These are phyloP conservation scores for Thuja plicata DNA, from an alignment of 83 land plant species.

Conservation along the genomic window DNA sequence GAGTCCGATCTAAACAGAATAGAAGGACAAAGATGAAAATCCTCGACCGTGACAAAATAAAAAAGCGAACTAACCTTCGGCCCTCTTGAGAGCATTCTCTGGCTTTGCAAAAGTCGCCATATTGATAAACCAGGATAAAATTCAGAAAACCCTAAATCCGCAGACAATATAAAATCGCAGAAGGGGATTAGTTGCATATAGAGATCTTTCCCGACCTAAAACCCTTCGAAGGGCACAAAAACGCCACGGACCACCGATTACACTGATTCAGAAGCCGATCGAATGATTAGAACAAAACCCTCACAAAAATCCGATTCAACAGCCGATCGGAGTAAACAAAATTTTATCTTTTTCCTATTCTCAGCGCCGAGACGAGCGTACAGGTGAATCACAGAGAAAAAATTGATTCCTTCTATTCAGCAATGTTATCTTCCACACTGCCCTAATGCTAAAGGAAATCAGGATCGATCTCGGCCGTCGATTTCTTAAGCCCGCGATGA, in stretches of 20 bases:
- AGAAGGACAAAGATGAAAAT: neutral
- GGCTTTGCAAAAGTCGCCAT: constrained; percentile 92
- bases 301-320: neutral
- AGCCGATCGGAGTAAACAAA: neutral
- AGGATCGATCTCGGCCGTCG: neutral
- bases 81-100: constrained; percentile 89
- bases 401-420: neutral
- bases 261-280: neutral
- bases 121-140: constrained; percentile 14
- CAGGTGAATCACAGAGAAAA: neutral
- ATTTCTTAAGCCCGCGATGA: neutral
- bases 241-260: neutral
- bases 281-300: neutral
- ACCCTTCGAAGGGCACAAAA: neutral
- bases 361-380: neutral
- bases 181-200: neutral
- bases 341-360: too few species aligned
- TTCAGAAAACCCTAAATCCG: neutral
- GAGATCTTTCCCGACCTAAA: neutral
- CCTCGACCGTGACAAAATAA: neutral
- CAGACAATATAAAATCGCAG: neutral
- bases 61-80: constrained; percentile 56
- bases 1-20: neutral
- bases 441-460: neutral
- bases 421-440: neutral